Evolutionary conservation across 2,329 filamentous ascomycete genomes (phyloP).

Genomic region (Erysiphe neolycopersici): DNA sequence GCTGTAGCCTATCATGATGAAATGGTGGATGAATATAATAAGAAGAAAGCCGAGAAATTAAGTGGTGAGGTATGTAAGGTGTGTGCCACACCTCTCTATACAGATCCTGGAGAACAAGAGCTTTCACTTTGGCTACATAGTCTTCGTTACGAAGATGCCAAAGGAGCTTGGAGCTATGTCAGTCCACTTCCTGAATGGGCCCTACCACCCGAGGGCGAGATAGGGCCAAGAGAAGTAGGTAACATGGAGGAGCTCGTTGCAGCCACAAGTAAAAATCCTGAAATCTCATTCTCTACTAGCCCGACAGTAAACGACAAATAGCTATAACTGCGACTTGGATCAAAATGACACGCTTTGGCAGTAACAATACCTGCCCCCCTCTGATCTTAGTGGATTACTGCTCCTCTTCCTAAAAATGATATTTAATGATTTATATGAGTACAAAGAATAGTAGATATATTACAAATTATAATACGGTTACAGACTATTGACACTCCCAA

Average conservation of each 20-base stretch:
- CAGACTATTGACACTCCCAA: no score
- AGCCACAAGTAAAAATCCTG: conserved; percentile 16
- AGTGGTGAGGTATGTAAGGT: conserved; percentile 58
- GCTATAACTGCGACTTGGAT: no score
- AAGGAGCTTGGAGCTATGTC: conserved; percentile 65
- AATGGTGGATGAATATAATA: conserved; percentile 74
- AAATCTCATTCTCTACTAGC: conserved; percentile 2
- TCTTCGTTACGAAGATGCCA: conserved; percentile 60
- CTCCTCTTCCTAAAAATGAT: no score
- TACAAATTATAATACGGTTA: no score
- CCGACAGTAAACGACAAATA: no score
- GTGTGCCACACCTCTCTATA: conserved; percentile 75
- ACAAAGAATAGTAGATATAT: no score
- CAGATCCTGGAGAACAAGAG: conserved; percentile 73
- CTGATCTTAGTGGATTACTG: no score
- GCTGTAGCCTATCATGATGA: conserved; percentile 84
- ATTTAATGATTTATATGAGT: no score
- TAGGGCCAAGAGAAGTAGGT: conserved; percentile 41
- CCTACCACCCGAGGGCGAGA: conserved; percentile 32
- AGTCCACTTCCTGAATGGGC: conserved; percentile 73
- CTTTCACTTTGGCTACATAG: conserved; percentile 86
- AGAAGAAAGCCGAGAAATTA: conserved; percentile 77
- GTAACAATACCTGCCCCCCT: no score
- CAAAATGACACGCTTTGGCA: no score
- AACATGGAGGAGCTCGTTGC: conserved; percentile 30